These are phyloP conservation scores for Trichosporon ovoides DNA, from an alignment of 1,284 basidiomycete genomes.

Conservation along the genomic window DNA sequence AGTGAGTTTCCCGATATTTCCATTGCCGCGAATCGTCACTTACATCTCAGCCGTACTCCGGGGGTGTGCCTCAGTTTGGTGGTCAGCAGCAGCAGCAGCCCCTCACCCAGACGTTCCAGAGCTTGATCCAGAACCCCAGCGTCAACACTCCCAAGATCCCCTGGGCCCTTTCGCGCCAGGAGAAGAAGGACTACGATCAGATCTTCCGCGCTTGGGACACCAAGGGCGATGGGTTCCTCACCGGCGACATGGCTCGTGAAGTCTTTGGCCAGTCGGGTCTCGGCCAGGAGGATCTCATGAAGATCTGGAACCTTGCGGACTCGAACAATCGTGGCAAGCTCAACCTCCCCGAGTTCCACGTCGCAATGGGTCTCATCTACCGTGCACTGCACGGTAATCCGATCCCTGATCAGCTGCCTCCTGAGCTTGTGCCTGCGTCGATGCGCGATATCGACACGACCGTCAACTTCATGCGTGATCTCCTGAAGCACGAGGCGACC, in stretches of 20 bases:
- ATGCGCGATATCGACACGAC: constrained; percentile 84
- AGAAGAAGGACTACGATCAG: constrained; percentile 95
- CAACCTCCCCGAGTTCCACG: constrained; percentile 94
- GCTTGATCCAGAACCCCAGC: constrained; percentile 59
- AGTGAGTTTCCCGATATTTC: constrained; percentile 36
- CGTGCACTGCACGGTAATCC: constrained; percentile 88
- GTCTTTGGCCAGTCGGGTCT: constrained; percentile 94
- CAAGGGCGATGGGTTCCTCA: constrained; percentile 71
- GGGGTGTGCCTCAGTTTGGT: constrained; percentile 58
- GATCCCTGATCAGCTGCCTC: constrained; percentile 78
- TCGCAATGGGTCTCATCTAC: constrained; percentile 98
- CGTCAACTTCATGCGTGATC: constrained; percentile 83
- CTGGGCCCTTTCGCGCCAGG: constrained; percentile 81
- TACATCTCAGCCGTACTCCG: constrained; percentile 34
- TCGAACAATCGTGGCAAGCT: constrained; percentile 86
- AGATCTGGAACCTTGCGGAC: constrained; percentile 91
- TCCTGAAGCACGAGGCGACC: constrained; percentile 79
- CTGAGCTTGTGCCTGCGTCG: constrained; percentile 88
- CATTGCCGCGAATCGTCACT: background rate
- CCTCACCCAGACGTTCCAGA: constrained; percentile 55
- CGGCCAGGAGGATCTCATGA: constrained; percentile 81
- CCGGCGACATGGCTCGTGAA: constrained; percentile 76
- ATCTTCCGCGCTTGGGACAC: constrained; percentile 97
- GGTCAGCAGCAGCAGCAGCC: constrained; percentile 42
- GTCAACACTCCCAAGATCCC: constrained; percentile 69